These are phyloP conservation scores for Abrus precatorius DNA, from an alignment of 306 rosid genomes.

Conservation along the genomic window DNA sequence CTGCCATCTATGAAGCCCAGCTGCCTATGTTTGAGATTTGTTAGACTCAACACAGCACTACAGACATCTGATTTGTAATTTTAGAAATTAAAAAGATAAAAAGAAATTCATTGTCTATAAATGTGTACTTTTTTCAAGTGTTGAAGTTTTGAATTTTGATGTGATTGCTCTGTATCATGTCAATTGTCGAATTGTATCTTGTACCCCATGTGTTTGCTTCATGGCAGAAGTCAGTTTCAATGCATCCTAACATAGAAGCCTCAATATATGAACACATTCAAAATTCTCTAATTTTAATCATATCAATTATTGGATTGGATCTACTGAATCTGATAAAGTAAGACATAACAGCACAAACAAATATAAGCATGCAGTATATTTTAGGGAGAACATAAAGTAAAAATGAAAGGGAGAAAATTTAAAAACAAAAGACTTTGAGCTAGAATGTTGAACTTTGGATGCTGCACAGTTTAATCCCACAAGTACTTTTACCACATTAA, in stretches of 20 bases:
- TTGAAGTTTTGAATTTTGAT: slow-evolving; percentile 12
- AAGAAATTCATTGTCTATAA: not conserved
- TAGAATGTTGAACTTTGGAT: slow-evolving; percentile 26
- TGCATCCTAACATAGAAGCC: not conserved
- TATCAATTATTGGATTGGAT: slow-evolving; percentile 1
- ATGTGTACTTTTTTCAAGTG: slow-evolving; percentile 4
- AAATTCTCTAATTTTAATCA: slow-evolving; percentile 8
- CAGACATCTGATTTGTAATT: not conserved
- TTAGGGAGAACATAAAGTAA: slow-evolving; percentile 21
- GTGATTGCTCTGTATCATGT: slow-evolving; percentile 2
- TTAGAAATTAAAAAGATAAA: not conserved
- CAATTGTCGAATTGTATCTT: slow-evolving; percentile 6
- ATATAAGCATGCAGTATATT: slow-evolving; percentile 19
- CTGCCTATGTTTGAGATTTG: not conserved
- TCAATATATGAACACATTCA: not conserved
- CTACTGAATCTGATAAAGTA: slow-evolving; percentile 35
- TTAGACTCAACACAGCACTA: not conserved
- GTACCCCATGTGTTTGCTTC: slow-evolving; percentile 26
- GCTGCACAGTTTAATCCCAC: slow-evolving; percentile 42
- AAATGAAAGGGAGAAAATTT: not conserved
- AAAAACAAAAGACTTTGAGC: slow-evolving; percentile 27
- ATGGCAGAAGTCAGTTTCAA: slow-evolving; percentile 5
- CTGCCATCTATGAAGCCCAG: not conserved
- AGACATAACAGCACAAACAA: slow-evolving; percentile 17
- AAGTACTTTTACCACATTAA: slow-evolving; percentile 55